These are phyloP conservation scores for Panicum hallii DNA, from an alignment of 202 grass and related monocot species.

Conservation along the genomic window DNA sequence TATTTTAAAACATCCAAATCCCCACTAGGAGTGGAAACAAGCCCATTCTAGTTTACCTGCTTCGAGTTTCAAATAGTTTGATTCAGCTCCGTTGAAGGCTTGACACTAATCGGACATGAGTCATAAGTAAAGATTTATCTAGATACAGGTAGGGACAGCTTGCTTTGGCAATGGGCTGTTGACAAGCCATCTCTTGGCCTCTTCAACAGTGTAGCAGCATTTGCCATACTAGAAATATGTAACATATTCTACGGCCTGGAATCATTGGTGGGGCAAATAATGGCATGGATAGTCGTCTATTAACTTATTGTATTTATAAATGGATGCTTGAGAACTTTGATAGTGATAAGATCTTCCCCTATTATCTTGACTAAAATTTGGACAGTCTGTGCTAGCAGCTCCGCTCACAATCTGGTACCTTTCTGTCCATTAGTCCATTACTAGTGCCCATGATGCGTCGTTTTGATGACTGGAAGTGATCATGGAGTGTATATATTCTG, in stretches of 20 bases:
- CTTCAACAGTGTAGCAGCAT: slow-evolving; percentile 9
- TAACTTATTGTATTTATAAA: background rate
- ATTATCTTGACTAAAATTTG: background rate
- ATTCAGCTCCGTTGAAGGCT: background rate
- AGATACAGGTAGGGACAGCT: background rate
- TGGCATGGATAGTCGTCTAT: background rate
- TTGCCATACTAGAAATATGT: slow-evolving; percentile 8
- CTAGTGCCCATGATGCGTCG: background rate
- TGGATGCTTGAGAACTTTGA: background rate
- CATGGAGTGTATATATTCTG: slow-evolving; percentile 39
- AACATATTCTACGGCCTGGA: background rate
- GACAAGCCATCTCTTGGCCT: background rate
- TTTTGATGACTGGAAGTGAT: slow-evolving; percentile 36
- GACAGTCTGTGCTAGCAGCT: background rate
- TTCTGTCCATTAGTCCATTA: background rate
- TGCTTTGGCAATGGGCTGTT: background rate
- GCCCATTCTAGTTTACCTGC: background rate
- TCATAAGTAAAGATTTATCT: background rate
- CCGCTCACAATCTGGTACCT: slow-evolving; percentile 10
- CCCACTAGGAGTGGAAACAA: background rate
- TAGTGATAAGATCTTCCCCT: background rate
- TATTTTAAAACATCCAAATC: background rate
- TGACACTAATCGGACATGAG: background rate
- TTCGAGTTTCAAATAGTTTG: background rate
- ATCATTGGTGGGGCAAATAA: background rate